These are phyloP conservation scores for Gautieria morchelliformis DNA, from an alignment of 768 basidiomycete genomes.

Conservation along the genomic window DNA sequence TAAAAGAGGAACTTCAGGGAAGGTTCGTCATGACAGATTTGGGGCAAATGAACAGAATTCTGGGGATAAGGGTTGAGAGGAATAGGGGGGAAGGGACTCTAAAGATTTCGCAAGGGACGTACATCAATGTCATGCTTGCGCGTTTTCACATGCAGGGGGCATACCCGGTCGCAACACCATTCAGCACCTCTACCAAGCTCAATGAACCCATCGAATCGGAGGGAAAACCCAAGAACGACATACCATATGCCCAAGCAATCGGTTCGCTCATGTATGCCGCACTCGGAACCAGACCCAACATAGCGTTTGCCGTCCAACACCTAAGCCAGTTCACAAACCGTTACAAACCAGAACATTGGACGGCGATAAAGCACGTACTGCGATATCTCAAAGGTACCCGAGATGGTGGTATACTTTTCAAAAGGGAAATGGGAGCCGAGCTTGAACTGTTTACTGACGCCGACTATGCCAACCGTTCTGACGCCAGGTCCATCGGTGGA, in stretches of 20 bases:
- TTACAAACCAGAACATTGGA: constrained; percentile 16
- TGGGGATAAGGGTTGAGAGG: constrained; percentile 28
- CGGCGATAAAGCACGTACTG: constrained; percentile 17
- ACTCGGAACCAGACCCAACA: constrained; percentile 25
- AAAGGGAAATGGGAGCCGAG: neutral
- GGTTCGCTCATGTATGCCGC: constrained; percentile 24
- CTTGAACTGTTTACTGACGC: constrained; percentile 14
- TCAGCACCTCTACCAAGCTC: constrained; percentile 3
- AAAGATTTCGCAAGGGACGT: constrained; percentile 8
- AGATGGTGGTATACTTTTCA: constrained; percentile 6
- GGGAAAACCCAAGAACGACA: constrained; percentile 2
- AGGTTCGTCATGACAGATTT: constrained; percentile 27
- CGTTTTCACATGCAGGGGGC: constrained; percentile 3
- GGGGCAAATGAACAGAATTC: constrained; percentile 19
- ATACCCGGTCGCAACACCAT: constrained; percentile 10
- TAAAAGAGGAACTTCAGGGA: constrained; percentile 9
- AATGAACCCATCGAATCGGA: neutral
- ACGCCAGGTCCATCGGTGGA: constrained; percentile 14
- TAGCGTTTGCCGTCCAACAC: constrained; percentile 18
- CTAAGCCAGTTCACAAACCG: constrained; percentile 17
- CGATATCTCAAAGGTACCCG: constrained; percentile 21
- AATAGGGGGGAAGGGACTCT: constrained; percentile 11
- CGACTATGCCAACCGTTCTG: constrained; percentile 15
- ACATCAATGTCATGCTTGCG: constrained; percentile 9
- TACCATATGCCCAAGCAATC: constrained; percentile 18